Conservation (phyloP, 495 filamentous ascomycete genomes). For the Penicillium chermesinum region DNA sequence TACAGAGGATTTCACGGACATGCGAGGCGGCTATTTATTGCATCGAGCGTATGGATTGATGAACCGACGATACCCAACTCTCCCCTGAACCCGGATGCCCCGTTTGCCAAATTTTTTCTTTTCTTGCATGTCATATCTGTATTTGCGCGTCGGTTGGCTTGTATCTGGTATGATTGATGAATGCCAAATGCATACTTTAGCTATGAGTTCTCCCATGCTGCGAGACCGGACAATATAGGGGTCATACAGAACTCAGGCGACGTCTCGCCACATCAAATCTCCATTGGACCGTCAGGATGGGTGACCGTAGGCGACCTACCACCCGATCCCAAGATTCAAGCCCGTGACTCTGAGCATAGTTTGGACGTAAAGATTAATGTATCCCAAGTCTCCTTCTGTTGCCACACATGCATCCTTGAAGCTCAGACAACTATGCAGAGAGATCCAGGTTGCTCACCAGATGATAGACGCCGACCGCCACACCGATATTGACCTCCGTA, state of each 20-base stretch:
- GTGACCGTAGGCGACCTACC: no score
- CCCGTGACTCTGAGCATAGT: no score
- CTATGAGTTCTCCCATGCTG: background rate
- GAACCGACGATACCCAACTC: slow-evolving; percentile 24
- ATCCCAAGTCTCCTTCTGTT: no score
- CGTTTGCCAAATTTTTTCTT: background rate
- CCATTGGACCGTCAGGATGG: no score
- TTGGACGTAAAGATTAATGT: no score
- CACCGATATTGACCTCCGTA: no score
- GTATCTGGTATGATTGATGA: slow-evolving; percentile 20
- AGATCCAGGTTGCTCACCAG: no score
- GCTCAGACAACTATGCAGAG: no score
- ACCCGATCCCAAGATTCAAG: no score
- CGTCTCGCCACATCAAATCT: no score
- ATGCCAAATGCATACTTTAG: slow-evolving; percentile 14
- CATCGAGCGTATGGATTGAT: slow-evolving; percentile 14
- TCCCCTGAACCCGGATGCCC: background rate
- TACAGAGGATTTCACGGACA: slow-evolving; percentile 7
- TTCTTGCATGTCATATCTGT: background rate
- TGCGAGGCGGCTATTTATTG: slow-evolving; percentile 20
- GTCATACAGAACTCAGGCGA: background rate
- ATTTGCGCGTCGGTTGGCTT: background rate
- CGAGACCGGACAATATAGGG: background rate
- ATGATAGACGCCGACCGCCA: no score
- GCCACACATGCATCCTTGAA: no score